Base-by-base conservation (phyloP, 2,329 filamentous ascomycete genomes). In the Pestalotiopsis sp. region DNA sequence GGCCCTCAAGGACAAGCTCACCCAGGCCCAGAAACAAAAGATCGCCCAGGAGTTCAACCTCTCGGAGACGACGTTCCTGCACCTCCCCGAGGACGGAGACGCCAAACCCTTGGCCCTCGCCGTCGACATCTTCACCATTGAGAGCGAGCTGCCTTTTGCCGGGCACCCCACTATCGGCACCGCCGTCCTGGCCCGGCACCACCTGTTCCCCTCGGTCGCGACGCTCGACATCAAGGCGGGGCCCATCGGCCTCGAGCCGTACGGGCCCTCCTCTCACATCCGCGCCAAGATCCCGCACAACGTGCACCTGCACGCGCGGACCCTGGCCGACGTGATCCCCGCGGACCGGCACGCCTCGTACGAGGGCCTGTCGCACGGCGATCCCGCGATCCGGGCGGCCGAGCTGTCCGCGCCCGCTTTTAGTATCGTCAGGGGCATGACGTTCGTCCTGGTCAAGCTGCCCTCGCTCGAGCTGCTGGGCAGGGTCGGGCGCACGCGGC, bases 381-480 rank as follows among this genome's bases (percentile, higher is more conserved):
- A 71, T 40, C 63, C 70, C 11, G 61, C 62, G n/a, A 72, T 76
- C 63, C 73, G 74, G 57, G 71, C 44, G 5, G 73, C 72, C 3
- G 76, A 77, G 71, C 72, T 77, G 9, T 56, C 72, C 11, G 82
- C 84, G 9, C 84, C 86, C 14, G 74, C 88, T 20, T 84, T 89
- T 67, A 89, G 86, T 70, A 87, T 94, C 59, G 91, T 94, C 44
- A 88, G 88, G 58, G 92, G 92, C 61, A 91, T 94, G 89, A 88
- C 87, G 0, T 94, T 94, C 77, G 78, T 88, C n/a, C 84, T 93
- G 39, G 81, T 92, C 14, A 80, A 87, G 71, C 81, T 96, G 24
- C 82, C 86, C 0, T 84, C 83, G 66, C 78, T 93, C 10, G 88
- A 88, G 38, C 83, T 85, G 7, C 82, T 95, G 20, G 83, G 79